Conservation (phyloP, 805 yeast genomes). For the Metschnikowia lochheadii region DNA sequence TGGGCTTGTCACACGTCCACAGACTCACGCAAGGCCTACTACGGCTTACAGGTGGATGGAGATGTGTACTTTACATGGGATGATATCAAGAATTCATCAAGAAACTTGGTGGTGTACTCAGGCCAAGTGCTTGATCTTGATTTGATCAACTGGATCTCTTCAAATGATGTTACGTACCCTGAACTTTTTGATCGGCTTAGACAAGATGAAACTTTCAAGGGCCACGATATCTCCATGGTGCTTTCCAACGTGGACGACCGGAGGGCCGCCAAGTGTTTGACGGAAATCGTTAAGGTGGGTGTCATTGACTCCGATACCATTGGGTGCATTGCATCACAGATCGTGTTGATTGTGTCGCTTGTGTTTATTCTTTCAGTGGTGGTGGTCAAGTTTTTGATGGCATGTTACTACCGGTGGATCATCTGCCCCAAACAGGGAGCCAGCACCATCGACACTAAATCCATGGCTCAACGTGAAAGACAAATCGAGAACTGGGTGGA, state of each 20-base stretch:
- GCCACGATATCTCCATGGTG: constrained; percentile 77
- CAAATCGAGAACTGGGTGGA: constrained; percentile 86
- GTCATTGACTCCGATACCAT: constrained; percentile 82
- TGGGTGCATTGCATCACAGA: constrained; percentile 89
- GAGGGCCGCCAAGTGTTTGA: constrained; percentile 71
- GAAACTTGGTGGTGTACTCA: constrained; percentile 82
- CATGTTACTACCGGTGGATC: constrained; percentile 86
- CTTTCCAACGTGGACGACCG: constrained; percentile 64
- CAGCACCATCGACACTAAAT: constrained; percentile 50
- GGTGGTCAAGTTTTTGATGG: constrained; percentile 70
- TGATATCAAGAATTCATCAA: constrained; percentile 59
- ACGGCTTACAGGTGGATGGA: constrained; percentile 55
- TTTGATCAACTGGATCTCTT: constrained; percentile 69
- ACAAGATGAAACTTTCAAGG: constrained; percentile 51
- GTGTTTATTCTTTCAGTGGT: constrained; percentile 83
- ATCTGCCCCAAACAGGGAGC: constrained; percentile 73
- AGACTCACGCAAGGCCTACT: constrained; percentile 65
- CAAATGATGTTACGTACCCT: constrained; percentile 70
- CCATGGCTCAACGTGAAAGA: constrained; percentile 59
- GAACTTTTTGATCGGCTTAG: constrained; percentile 60
- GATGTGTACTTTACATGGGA: constrained; percentile 91
- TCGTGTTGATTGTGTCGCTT: constrained; percentile 76
- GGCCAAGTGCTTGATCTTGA: constrained; percentile 85
- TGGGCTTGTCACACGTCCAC: constrained; percentile 82
- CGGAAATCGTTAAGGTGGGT: constrained; percentile 87